Conservation (phyloP, 192 early-diverging fungal species). For the Linnemannia elongata region DNA sequence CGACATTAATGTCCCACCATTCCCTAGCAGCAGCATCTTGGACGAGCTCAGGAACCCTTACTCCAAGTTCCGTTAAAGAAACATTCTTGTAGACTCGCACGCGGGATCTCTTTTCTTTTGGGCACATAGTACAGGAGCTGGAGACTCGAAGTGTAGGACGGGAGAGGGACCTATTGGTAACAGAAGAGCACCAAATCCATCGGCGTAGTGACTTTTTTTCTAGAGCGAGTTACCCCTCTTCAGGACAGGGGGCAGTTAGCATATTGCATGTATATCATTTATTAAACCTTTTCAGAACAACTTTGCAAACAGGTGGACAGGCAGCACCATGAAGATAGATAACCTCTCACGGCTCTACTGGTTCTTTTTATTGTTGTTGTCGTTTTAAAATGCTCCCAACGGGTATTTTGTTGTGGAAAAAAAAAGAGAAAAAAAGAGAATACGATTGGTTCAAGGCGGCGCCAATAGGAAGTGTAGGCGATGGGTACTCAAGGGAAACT, state of each 20-base stretch:
- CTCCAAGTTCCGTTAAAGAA: conserved; percentile 53
- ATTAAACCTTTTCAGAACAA: background rate
- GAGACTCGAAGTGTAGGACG: background rate
- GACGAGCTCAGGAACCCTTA: conserved; percentile 52
- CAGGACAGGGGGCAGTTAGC: background rate
- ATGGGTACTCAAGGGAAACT: background rate
- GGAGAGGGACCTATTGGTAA: too few relatives aligned
- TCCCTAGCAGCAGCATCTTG: conserved; percentile 55
- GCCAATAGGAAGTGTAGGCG: background rate
- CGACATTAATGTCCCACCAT: conserved; percentile 46
- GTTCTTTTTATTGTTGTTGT: background rate
- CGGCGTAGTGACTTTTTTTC: background rate
- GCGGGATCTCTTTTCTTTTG: background rate
- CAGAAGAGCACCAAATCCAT: too few relatives aligned
- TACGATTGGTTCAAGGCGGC: background rate
- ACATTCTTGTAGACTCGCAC: background rate
- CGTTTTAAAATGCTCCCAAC: background rate
- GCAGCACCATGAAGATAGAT: background rate
- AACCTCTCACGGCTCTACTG: background rate
- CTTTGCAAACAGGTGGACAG: background rate
- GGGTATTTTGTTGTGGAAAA: background rate
- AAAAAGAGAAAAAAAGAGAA: background rate
- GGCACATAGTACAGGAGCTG: background rate
- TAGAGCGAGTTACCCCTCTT: background rate
- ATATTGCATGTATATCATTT: conserved; percentile 8